phyloP scores from a whole-genome alignment of 139 green algal genomes.

The Limnomonas spitsbergensis region DNA sequence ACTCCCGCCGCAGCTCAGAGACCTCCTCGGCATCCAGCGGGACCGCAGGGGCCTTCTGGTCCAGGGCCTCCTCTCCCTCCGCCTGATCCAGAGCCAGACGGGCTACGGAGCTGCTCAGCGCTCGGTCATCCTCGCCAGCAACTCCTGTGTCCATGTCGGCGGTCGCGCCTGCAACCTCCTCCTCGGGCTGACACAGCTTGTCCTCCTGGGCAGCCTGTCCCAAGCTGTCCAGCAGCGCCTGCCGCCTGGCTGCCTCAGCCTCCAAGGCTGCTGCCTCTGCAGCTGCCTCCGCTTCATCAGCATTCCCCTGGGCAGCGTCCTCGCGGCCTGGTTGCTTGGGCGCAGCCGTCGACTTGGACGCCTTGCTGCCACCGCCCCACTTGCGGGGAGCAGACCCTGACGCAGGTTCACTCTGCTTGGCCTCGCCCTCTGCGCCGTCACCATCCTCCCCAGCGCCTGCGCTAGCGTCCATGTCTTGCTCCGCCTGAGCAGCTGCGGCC shows the following conservation, averaged over 20 bases:
- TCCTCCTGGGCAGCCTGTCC: neutral
- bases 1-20: constrained; percentile 46
- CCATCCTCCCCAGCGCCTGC: constrained; percentile 7
- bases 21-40: constrained; percentile 18
- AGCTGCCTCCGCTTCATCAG: constrained; percentile 16
- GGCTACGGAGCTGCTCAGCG: no score
- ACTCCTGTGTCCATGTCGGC: constrained; percentile 17
- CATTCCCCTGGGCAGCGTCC: constrained; percentile 21
- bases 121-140: no score
- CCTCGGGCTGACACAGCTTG: no score
- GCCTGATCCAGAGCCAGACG: neutral
- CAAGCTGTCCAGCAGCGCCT: neutral
- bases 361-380: neutral
- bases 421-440: constrained; percentile 6
- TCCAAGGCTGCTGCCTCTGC: neutral
- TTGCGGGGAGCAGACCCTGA: constrained; percentile 6
- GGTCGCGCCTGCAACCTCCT: constrained; percentile 20
- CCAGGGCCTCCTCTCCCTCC: neutral
- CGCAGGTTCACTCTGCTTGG: constrained; percentile 2
- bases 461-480: no score
- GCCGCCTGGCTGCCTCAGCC: constrained; percentile 1
- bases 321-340: neutral
- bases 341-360: neutral
- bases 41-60: neutral
- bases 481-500: no score